phyloP scores from a whole-genome alignment of 116 monocot species.

The Posidonia oceanica region DNA sequence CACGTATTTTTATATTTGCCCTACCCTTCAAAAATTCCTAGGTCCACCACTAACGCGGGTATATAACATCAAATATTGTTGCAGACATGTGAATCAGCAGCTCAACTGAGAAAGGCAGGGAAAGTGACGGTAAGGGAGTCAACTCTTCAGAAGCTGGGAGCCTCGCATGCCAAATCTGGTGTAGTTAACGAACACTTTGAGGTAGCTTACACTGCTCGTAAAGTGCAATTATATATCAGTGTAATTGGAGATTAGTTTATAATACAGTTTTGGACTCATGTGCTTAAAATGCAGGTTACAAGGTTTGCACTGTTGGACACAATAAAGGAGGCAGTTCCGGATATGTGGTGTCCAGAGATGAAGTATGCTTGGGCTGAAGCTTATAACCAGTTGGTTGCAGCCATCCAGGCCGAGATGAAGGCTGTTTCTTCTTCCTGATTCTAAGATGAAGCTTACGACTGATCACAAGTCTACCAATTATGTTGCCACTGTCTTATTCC shows the following conservation, averaged over 20 bases:
- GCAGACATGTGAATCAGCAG: slow-evolving; percentile 78
- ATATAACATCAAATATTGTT: background rate
- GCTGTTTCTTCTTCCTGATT: slow-evolving; percentile 8
- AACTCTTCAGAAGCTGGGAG: slow-evolving; percentile 64
- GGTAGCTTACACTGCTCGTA: slow-evolving; percentile 12
- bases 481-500: too few relatives aligned
- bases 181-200: slow-evolving; percentile 63
- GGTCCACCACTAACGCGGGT: too few relatives aligned
- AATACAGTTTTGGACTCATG: background rate
- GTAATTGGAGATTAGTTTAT: background rate
- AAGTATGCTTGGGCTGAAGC: slow-evolving; percentile 73
- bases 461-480: too few relatives aligned
- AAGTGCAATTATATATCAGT: background rate
- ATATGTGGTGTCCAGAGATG: slow-evolving; percentile 84
- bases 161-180: slow-evolving; percentile 50
- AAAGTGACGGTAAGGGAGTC: slow-evolving; percentile 72
- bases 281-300: slow-evolving; percentile 29
- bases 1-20: too few relatives aligned
- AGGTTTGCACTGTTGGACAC: slow-evolving; percentile 76
- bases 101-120: slow-evolving; percentile 54
- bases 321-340: slow-evolving; percentile 78
- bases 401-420: slow-evolving; percentile 75
- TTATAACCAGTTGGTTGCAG: slow-evolving; percentile 60
- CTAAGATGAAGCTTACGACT: background rate
- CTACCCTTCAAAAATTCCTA: too few relatives aligned